Base-by-base conservation (phyloP, 352 stramenopile species). In the Bremia lactucae region DNA sequence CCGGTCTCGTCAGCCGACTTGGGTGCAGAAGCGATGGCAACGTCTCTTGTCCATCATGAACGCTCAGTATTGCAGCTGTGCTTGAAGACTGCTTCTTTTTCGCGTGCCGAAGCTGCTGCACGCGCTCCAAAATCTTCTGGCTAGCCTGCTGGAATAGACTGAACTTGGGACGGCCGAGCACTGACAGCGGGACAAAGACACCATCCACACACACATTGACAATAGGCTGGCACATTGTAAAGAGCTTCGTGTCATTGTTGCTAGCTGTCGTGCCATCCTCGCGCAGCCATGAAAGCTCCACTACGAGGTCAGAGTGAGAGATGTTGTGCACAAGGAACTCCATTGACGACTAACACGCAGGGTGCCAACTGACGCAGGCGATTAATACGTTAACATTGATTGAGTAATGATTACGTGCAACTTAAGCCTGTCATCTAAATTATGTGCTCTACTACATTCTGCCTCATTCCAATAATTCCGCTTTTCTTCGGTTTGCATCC, bases 251-350 rank as follows among this genome's bases (percentile, higher is more conserved):
- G 13, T 33, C 44, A 26, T 51, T 52, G 26, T 39, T 59, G 21
- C 37, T 52, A 45, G 18, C 45, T 28, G 29, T 34, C 31, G 14
- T 24, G 20, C 25, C 62, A 19, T 70, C 51, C 19, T 68, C 61
- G n/a, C 63, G 65, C 25, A 85, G 45, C 70, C 79, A 86, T 48
- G 74, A 84, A 49, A 92, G 76, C 68, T 92, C 76, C 15, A 98
- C 66, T 14, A 98, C 75, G 13, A 98, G 56, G 65, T 98, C 94
- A 37, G 90, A 96, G 61, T 98, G 94, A 38, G 87, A 96, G 48
- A 97, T 92, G 67, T 97, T 98, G 73, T 97, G 90, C 49, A 98
- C 85, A 16, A 98, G 69, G 41, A 98, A 87, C 59, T 98, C 94
- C 56, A 97, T 88, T 8, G 21, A 15, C 25, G 45, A 36, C 33